A percentile compares a stretch with the other conserved stretches of the same genome.
phyloP scores from a whole-genome alignment of 768 basidiomycete genomes.

The Cystofilobasidium bisporidii region DNA sequence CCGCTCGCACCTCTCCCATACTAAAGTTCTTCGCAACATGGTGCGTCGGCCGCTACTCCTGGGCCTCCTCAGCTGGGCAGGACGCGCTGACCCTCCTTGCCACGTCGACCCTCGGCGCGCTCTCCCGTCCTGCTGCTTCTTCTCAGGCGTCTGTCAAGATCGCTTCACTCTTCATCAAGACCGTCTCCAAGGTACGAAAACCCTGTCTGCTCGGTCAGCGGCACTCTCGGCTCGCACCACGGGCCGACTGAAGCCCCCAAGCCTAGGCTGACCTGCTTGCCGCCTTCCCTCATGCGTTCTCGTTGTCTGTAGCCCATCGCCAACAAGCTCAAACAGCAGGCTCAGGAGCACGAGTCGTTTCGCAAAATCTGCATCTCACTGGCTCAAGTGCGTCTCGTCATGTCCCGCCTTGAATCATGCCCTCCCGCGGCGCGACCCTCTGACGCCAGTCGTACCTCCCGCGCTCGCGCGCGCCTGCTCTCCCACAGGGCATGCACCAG shows the following conservation, averaged over 20 bases:
- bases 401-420: no score
- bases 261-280: neutral
- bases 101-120: no score
- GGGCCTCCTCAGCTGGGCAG: no score
- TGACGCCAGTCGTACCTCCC: no score
- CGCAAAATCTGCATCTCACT: slow-evolving; percentile 18
- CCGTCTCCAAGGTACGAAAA: slow-evolving; percentile 4
- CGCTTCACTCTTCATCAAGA: slow-evolving; percentile 21
- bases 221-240: no score
- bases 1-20: no score
- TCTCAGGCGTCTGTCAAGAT: slow-evolving; percentile 21
- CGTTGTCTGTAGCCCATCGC: slow-evolving; percentile 16
- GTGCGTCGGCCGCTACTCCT: no score
- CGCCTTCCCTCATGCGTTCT: no score
- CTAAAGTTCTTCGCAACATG: no score
- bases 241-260: no score
- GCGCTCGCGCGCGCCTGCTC: neutral
- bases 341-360: slow-evolving; percentile 22
- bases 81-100: no score
- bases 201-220: neutral
- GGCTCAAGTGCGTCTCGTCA: slow-evolving; percentile 4
- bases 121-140: neutral
- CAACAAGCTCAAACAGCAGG: slow-evolving; percentile 27
- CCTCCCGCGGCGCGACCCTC: no score
- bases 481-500: slow-evolving; percentile 64